Base-by-base conservation (phyloP, 495 filamentous ascomycete genomes). In the Neohortaea acidophila region DNA sequence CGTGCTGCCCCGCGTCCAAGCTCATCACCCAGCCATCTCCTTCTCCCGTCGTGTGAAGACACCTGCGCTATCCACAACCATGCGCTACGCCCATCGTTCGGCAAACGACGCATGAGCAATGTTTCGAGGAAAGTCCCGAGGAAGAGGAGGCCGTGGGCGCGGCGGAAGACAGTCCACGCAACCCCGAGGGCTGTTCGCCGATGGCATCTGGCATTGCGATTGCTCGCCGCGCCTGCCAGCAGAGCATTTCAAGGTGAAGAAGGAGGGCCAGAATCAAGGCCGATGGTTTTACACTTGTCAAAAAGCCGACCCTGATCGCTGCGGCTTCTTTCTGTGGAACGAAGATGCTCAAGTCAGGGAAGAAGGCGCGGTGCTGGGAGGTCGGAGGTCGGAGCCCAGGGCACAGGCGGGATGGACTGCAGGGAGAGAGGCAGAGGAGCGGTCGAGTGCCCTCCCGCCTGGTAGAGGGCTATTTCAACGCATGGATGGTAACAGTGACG, bases 241-340 rank as follows among this genome's bases (percentile, higher is more conserved):
- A 0, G 52, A 63, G 11, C 68, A 67, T 12, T 65, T 75, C 31
- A 64, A 72, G 44, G 70, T 71, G 4, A 80, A 70, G 51, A 85
- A 81, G 42, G 66, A 69, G n/a, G 68, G 71, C 0, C 50, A 55
- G 26, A 83, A 85, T 49, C 62, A 75, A 37, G 51, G 48, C 4
- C 39, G 51, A 12, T 53, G 51, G 51, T 53, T 84, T 54, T 84
- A 78, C 51, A 75, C 65, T 8, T 86, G 81, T 52, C 69, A 70
- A 38, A 64, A 68, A 39, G 50, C 59, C 8, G 61, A 66, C 18
- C 50, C 55, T 0, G 50, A 48, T 18, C 61, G 65, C 26, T 86
- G 81, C 53, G 59, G 63, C 19, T 84, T 84, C 63, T 86, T 83
- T 51, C 56, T 84, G 1, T 84, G 75, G 72, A 63, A 67, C 23